A percentile compares a stretch with the other conserved stretches of the same genome.
Evolutionary conservation across 1,284 basidiomycete species (phyloP).

Genomic region (Filobasidium uniguttulatum): DNA sequence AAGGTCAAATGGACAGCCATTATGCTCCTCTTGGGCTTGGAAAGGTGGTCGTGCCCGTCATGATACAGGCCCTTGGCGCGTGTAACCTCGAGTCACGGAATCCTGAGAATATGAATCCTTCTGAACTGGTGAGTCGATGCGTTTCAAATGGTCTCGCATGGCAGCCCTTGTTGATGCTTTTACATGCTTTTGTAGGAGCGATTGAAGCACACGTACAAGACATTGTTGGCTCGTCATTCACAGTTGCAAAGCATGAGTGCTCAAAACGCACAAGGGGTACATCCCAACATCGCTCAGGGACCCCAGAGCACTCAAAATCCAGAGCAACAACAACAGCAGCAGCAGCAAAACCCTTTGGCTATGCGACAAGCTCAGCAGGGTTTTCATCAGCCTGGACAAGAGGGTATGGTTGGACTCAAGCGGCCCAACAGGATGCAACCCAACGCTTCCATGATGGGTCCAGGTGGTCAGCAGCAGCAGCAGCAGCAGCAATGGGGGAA

Average conservation of each 20-base stretch:
- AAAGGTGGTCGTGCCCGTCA: neutral
- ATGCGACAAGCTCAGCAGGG: neutral
- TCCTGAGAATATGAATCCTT: conserved; percentile 11
- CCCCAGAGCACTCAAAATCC: too few species aligned
- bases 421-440: conserved; percentile 15
- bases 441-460: conserved; percentile 11
- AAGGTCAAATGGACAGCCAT: neutral
- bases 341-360: neutral
- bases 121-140: conserved; percentile 7
- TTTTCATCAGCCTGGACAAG: neutral
- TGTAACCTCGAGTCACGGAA: conserved; percentile 6
- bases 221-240: conserved; percentile 3
- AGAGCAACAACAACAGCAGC: conserved; percentile 1
- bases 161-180: neutral
- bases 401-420: neutral
- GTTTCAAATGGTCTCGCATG: neutral
- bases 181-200: neutral
- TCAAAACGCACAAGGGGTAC: neutral
- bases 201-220: conserved; percentile 1
- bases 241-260: neutral
- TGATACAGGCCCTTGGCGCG: conserved; percentile 9
- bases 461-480: neutral
- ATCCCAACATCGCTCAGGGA: conserved; percentile 3
- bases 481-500: conserved; percentile 34
- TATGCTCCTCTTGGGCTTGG: conserved; percentile 3